phyloP scores from a whole-genome alignment of 306 rosid species.

The Dryas drummondii region DNA sequence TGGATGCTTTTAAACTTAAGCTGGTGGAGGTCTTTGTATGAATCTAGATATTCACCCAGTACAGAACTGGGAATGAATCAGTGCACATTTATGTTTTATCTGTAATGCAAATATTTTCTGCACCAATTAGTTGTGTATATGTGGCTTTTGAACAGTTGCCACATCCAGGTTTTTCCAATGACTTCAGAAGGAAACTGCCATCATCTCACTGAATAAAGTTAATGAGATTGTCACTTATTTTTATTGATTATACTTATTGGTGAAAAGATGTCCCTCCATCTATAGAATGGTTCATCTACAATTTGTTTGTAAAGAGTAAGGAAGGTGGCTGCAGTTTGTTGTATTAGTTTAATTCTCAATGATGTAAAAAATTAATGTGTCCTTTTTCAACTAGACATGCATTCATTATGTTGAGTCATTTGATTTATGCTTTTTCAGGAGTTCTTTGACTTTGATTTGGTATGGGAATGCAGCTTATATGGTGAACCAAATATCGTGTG shows the following conservation, averaged over 20 bases:
- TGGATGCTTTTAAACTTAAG: not conserved
- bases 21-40: not conserved
- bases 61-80: not conserved
- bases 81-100: not conserved
- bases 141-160: not conserved
- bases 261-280: not conserved
- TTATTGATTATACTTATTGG: no score
- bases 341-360: not conserved
- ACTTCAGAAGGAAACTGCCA: no score
- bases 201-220: no score
- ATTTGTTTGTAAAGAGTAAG: not conserved
- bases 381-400: conserved; percentile 24
- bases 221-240: no score
- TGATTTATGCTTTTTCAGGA: conserved; percentile 61
- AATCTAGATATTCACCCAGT: not conserved
- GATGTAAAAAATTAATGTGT: conserved; percentile 1
- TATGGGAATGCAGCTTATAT: conserved; percentile 90
- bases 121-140: not conserved
- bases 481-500: conserved; percentile 89
- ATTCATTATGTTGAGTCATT: conserved; percentile 48
- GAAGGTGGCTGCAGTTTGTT: not conserved
- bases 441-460: conserved; percentile 75
- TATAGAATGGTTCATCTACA: not conserved
- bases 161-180: not conserved
- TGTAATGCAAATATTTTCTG: not conserved